Evolutionary conservation across 2,329 filamentous ascomycete species (phyloP), one percentile per base, ranked within the genome.

Genomic region (Orbilia brochopaga): DNA sequence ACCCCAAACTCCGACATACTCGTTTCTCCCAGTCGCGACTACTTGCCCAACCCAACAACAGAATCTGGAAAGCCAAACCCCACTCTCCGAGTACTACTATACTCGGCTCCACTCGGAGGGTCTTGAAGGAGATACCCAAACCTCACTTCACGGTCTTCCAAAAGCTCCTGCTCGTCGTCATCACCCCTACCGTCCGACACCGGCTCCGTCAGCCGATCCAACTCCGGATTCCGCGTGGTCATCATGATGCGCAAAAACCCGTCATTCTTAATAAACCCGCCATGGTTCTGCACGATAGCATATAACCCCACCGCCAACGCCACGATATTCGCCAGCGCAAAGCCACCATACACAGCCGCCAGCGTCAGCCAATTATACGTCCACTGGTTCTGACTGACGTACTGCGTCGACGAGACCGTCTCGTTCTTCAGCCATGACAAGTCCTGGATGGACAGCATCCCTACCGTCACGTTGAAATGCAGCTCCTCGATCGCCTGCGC

Each of bases 41-140:
- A 58, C 11, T 58, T 58, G 7, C 55, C 35, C 10, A 58, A 30
- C 23, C 8, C 21, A 6, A 27, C 37, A 30, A 58, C 40, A 24
- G 55, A 58, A 30, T 58, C 37, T 11, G 55, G 55, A n/a, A 58
- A 48, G 15, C 55, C 55, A 21, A 58, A 58, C 30, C 55, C 55
- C 37, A 58, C 55, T 17, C n/a, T 58, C 40, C 37, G 1, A 46
- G 3, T 15, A 13, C 23, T 13, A 48, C 17, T 27, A 10, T 23
- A 27, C 17, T 15, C 55, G 37, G 23, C n/a, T 58, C 55, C 37
- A 32, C 4, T 1, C n/a, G n/a, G n/a, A n/a, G n/a, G n/a, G n/a
- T n/a, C n/a, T n/a, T n/a, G n/a, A n/a, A 30, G 6, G 7, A 58
- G 30, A 58, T 58, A 58, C 11, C 55, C 55, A 48, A 58, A 58